Evolutionary conservation across 2,329 filamentous ascomycete genomes (phyloP).

Genomic region (Colletotrichum sp.): DNA sequence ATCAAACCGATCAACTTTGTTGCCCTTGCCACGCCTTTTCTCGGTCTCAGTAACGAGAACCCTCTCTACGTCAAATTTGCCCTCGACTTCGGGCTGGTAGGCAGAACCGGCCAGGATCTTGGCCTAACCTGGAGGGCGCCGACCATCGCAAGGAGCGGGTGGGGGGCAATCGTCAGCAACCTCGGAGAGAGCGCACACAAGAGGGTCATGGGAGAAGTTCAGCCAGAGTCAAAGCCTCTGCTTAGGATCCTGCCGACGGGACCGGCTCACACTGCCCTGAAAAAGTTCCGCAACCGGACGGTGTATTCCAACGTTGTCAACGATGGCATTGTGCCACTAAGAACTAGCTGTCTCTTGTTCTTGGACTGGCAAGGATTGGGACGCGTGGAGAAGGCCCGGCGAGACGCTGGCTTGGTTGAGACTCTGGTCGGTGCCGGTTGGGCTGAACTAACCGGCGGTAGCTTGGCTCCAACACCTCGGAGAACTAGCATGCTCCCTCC

Average conservation of each 20-base stretch:
- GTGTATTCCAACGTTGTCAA: conserved; percentile 98
- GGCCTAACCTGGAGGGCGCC: conserved; percentile 94
- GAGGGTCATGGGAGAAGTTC: conserved; percentile 61
- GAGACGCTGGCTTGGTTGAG: conserved; percentile 91
- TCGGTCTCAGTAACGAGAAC: conserved; percentile 96
- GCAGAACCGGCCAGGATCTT: conserved; percentile 93
- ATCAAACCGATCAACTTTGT: conserved; percentile 93
- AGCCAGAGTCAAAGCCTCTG: conserved; percentile 87
- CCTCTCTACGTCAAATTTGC: conserved; percentile 97
- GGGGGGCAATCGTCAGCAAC: conserved; percentile 86
- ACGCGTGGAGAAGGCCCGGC: conserved; percentile 89
- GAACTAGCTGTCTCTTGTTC: conserved; percentile 95
- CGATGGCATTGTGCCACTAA: conserved; percentile 92
- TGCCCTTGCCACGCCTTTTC: conserved; percentile 82
- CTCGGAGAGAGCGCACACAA: conserved; percentile 73
- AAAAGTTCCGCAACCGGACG: conserved; percentile 88
- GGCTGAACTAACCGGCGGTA: conserved; percentile 86
- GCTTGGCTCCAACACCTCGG: conserved; percentile 51
- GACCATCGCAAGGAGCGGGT: conserved; percentile 82
- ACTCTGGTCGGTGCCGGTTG: conserved; percentile 94
- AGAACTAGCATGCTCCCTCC: conserved; percentile 48
- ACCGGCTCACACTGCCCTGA: conserved; percentile 84
- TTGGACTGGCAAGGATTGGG: conserved; percentile 95
- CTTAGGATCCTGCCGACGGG: conserved; percentile 89
- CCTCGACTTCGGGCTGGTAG: conserved; percentile 92